Evolutionary conservation across 1,139 yeast genomes (phyloP).

Genomic region (Groenewaldozyma sp.): DNA sequence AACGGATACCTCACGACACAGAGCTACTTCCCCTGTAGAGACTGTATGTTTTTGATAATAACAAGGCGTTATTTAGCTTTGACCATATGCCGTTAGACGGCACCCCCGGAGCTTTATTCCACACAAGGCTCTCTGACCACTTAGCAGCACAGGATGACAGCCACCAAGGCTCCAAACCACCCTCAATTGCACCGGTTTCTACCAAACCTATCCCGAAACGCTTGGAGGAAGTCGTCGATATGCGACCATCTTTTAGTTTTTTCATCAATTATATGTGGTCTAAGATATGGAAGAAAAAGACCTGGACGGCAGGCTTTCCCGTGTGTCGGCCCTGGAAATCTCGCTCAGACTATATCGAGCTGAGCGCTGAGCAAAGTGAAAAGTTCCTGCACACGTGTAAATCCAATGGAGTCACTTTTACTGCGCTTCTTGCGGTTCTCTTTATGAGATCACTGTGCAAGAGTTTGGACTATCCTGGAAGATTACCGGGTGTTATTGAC

Average conservation of each 20-base stretch:
- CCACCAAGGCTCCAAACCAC: not conserved
- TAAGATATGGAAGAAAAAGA: conserved; percentile 3
- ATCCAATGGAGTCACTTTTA: conserved; percentile 5
- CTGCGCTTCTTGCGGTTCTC: conserved; percentile 6
- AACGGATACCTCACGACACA: conserved; percentile 9
- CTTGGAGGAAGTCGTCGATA: conserved; percentile 12
- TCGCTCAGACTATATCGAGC: conserved; percentile 9
- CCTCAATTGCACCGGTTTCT: conserved; percentile 3
- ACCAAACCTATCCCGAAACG: conserved; percentile 5
- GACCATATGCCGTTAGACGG: conserved; percentile 20
- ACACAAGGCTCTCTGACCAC: conserved; percentile 11
- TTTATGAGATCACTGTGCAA: conserved; percentile 8
- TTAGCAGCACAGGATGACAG: conserved; percentile 4
- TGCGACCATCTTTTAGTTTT: conserved; percentile 12
- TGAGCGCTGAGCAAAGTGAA: conserved; percentile 5
- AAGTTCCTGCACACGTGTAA: conserved; percentile 9
- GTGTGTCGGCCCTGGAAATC: conserved; percentile 11
- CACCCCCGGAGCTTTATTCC: conserved; percentile 18
- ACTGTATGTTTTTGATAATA: conserved; percentile 11
- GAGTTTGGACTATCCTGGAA: conserved; percentile 5
- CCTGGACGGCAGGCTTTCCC: conserved; percentile 8
- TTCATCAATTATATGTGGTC: not conserved
- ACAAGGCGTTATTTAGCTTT: conserved; percentile 15
- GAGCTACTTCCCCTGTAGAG: conserved; percentile 16
- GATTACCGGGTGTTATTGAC: conserved; percentile 9